These are phyloP conservation scores for Colletotrichum magnum DNA, from an alignment of 2,329 filamentous ascomycete species.

Conservation along the genomic window DNA sequence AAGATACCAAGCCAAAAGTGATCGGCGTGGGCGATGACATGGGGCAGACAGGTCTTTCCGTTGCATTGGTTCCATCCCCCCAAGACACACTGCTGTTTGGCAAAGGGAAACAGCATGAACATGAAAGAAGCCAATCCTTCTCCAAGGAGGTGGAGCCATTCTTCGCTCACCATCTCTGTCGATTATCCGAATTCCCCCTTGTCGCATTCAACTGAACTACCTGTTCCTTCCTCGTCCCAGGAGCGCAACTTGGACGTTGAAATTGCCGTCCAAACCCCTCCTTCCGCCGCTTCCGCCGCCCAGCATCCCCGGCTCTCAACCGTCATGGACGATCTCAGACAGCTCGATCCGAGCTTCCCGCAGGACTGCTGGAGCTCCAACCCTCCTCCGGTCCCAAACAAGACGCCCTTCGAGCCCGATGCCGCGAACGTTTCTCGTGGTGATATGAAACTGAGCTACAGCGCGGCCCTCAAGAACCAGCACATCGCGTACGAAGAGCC, in stretches of 20 bases:
- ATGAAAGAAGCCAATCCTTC: no score
- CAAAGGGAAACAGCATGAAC: no score
- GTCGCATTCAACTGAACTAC: no score
- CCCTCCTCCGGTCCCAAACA: constrained; percentile 15
- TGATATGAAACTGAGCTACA: constrained; percentile 4
- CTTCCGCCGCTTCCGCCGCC: constrained; percentile 14
- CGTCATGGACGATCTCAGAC: constrained; percentile 41
- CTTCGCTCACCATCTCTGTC: no score
- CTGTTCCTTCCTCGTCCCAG: neutral
- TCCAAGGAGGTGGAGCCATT: no score
- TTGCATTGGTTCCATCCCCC: no score
- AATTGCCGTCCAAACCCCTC: constrained; percentile 17
- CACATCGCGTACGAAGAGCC: neutral
- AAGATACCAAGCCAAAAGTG: no score
- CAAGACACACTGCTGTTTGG: no score
- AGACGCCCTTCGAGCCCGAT: constrained; percentile 7
- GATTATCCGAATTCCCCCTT: no score
- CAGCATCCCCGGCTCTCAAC: neutral
- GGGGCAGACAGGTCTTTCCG: no score
- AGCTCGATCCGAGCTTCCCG: constrained; percentile 4
- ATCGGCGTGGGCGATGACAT: no score
- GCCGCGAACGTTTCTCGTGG: neutral
- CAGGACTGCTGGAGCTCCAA: neutral
- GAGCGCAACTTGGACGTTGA: neutral
- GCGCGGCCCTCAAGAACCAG: constrained; percentile 10